Conservation (phyloP, 352 stramenopile species). For the Globisporangium heterothallicum region DNA sequence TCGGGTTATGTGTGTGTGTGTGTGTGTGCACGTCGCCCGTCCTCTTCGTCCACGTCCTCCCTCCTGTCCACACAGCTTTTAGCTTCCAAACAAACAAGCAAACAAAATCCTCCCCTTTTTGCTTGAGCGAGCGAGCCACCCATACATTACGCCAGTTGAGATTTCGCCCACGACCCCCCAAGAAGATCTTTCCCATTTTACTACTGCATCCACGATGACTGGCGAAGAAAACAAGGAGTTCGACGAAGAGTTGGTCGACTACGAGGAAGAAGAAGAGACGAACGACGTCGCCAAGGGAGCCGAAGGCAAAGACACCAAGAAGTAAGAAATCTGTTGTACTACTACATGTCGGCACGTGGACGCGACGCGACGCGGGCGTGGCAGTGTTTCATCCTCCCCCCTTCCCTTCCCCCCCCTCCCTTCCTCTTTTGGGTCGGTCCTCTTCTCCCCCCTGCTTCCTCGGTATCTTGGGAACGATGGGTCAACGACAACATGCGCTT, state of each 20-base stretch:
- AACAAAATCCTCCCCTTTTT: not conserved
- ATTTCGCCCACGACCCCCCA: slow-evolving; percentile 11
- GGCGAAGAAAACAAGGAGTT: slow-evolving; percentile 87
- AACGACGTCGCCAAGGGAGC: slow-evolving; percentile 67
- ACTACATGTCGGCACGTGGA: slow-evolving; percentile 3
- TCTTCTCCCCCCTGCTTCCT: not conserved
- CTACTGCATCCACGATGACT: slow-evolving; percentile 39
- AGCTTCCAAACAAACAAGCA: slow-evolving; percentile 7
- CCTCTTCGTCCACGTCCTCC: not conserved
- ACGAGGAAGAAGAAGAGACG: slow-evolving; percentile 85
- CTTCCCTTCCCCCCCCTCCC: slow-evolving; percentile 4
- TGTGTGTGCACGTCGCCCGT: slow-evolving; percentile 13
- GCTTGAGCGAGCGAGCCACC: not conserved
- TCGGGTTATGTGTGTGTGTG: too few species aligned
- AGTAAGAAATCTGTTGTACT: slow-evolving; percentile 71
- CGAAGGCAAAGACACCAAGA: slow-evolving; percentile 87
- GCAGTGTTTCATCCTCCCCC: slow-evolving; percentile 1
- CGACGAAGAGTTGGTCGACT: slow-evolving; percentile 87
- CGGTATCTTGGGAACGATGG: not conserved
- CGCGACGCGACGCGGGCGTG: not conserved
- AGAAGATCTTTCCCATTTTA: not conserved
- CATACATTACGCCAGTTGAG: slow-evolving; percentile 19
- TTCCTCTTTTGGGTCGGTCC: slow-evolving; percentile 4
- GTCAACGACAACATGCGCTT: not conserved
- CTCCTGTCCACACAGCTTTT: too few species aligned